Base-by-base conservation (phyloP, 345 rosid genomes). In the Euphorbia lathyris region DNA sequence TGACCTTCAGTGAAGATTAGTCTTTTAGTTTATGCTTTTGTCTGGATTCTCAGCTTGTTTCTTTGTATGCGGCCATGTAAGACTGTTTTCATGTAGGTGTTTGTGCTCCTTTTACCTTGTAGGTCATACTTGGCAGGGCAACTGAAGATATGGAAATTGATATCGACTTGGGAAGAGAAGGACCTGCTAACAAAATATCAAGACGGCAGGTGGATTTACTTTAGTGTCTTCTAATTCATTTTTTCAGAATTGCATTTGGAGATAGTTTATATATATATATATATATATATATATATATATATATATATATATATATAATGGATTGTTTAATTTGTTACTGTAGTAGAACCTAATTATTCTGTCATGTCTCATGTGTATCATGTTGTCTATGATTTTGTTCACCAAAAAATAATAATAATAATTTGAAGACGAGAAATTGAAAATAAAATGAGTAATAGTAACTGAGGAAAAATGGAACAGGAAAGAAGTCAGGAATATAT, bases 151-250 rank as follows among this genome's bases (percentile, higher is more conserved):
- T 67, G 72, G 76, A 71, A 61, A 75, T 76, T 25, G 79, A 76
- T 67, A 76, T 76, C 66, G 79, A 76, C 53, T 71, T 76, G 34
- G 68, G 68, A 65, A 71, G 71, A 65, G 79, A 76, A 45, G 79
- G 79, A 13, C 79, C 76, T 34, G 76, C 79, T 9, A 76, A 76
- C 51, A 76, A 76, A 67, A 71, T 76, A 71, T 71, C 79, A 66
- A 71, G 79, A 71, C 71, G 69, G 29, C 79, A 76, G 79, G 79
- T 76, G 67, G 69, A 74, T 25, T 63, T 30, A 38, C 53, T 12
- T 45, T 12, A 19, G 17, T 61, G 52, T 59, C 45, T 30, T 17
- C 36, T 51, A 25, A 32, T 57, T 4, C 26, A 8, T 51, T 13
- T 51, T 22, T 16, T 48, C 42, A 17, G 50, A 25, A 14, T 36